Percentiles rank a stretch among this genome's conserved stretches.
Evolutionary conservation across 2,329 filamentous ascomycete species (phyloP).

Genomic region (Fusarium sp.): DNA sequence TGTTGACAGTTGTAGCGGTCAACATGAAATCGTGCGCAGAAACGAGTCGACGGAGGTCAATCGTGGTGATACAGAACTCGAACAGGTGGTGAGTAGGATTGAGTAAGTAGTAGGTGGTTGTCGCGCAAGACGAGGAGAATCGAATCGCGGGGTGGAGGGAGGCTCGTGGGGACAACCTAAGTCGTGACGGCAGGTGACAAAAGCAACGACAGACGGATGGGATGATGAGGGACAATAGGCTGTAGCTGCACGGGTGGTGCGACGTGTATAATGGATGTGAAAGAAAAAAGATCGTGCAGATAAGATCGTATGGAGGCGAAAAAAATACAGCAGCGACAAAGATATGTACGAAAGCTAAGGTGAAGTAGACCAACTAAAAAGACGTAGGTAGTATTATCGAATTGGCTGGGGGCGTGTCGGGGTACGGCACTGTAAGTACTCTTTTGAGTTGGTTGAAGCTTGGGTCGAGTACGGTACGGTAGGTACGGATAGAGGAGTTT

Average conservation of each 20-base stretch:
- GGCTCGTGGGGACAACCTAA: slow-evolving; percentile 27
- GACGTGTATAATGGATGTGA: slow-evolving; percentile 5
- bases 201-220: slow-evolving; percentile 30
- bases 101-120: slow-evolving; percentile 14
- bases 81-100: slow-evolving; percentile 5
- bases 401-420: slow-evolving; percentile 35
- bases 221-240: slow-evolving; percentile 14
- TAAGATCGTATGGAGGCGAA: slow-evolving; percentile 13
- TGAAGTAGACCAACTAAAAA: slow-evolving; percentile 21
- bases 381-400: slow-evolving; percentile 28
- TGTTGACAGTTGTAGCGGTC: slow-evolving; percentile 28
- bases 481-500: slow-evolving; percentile 36
- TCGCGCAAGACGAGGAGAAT: slow-evolving; percentile 31
- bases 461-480: slow-evolving; percentile 4
- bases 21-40: slow-evolving; percentile 49
- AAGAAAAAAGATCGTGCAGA: slow-evolving; percentile 14
- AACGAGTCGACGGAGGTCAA: slow-evolving; percentile 13
- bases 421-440: slow-evolving; percentile 21
- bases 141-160: slow-evolving; percentile 42
- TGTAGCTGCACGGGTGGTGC: not conserved
- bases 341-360: slow-evolving; percentile 34
- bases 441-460: slow-evolving; percentile 12
- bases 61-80: slow-evolving; percentile 13
- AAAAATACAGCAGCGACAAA: slow-evolving; percentile 9
- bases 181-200: slow-evolving; percentile 35